Conservation (phyloP, 345 rosid genomes). For the Aquilaria malaccensis region DNA sequence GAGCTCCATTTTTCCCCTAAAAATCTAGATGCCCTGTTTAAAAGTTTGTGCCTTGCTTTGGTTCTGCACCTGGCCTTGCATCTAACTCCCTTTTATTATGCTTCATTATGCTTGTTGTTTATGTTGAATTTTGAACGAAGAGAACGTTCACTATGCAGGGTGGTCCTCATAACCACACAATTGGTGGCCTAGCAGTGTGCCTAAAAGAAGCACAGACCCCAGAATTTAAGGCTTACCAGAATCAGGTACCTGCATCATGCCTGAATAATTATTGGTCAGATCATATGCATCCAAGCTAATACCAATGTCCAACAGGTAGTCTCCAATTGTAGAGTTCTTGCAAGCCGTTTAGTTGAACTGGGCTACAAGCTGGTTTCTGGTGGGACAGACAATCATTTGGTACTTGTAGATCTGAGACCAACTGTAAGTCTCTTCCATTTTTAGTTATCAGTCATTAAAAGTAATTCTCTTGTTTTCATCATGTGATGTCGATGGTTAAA, state of each 20-base stretch:
- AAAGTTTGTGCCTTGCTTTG: too few species aligned
- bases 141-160: constrained; percentile 42
- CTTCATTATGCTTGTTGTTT: too few species aligned
- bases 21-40: too few species aligned
- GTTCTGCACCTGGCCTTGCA: too few species aligned
- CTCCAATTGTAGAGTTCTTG: constrained; percentile 73
- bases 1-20: not conserved
- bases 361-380: constrained; percentile 88
- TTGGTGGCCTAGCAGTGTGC: constrained; percentile 87
- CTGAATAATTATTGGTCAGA: not conserved
- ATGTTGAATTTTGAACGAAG: too few species aligned
- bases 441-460: too few species aligned
- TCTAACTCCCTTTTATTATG: too few species aligned
- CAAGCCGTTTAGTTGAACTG: constrained; percentile 56
- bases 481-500: too few species aligned
- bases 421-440: constrained; percentile 34
- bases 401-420: constrained; percentile 85
- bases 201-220: constrained; percentile 75
- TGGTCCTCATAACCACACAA: constrained; percentile 97
- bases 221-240: constrained; percentile 70
- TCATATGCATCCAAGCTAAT: not conserved
- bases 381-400: constrained; percentile 88
- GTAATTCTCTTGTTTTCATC: too few species aligned
- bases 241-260: constrained; percentile 35
- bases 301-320: constrained; percentile 46